These are phyloP conservation scores for Dryadomyces quercus-mongolicae DNA, from an alignment of 2,329 filamentous ascomycete species.

Conservation along the genomic window DNA sequence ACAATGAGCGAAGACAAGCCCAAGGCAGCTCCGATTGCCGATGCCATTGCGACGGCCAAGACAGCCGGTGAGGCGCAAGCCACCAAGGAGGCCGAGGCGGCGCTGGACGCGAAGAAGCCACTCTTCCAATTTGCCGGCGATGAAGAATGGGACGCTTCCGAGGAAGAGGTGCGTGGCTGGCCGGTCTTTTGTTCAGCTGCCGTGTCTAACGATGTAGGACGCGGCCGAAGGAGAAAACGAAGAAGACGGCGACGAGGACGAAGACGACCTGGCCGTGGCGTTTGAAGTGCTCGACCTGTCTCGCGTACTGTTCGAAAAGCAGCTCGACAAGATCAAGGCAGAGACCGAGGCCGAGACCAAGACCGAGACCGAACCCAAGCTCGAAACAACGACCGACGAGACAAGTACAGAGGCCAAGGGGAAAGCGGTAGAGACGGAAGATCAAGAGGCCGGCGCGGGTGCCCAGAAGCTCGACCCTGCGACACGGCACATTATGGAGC, in stretches of 20 bases:
- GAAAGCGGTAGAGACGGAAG: slow-evolving; percentile 8
- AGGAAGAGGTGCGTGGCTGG: slow-evolving; percentile 43
- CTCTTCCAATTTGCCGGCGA: slow-evolving; percentile 90
- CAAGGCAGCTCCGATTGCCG: slow-evolving; percentile 22
- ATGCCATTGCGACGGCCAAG: slow-evolving; percentile 19
- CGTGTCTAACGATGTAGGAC: background rate
- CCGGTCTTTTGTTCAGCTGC: too few relatives aligned
- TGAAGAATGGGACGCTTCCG: slow-evolving; percentile 80
- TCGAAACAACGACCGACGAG: slow-evolving; percentile 8
- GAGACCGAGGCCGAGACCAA: slow-evolving; percentile 25
- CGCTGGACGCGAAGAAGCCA: slow-evolving; percentile 49
- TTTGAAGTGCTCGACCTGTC: slow-evolving; percentile 79
- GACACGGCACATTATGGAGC: slow-evolving; percentile 59
- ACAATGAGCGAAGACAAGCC: slow-evolving; percentile 24
- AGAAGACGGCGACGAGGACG: slow-evolving; percentile 42
- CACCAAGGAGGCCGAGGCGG: slow-evolving; percentile 17
- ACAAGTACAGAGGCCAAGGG: background rate
- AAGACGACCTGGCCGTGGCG: slow-evolving; percentile 65
- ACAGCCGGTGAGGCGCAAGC: slow-evolving; percentile 20
- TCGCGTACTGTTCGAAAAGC: slow-evolving; percentile 50
- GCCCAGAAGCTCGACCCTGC: slow-evolving; percentile 17
- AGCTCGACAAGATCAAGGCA: slow-evolving; percentile 28
- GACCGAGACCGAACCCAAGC: slow-evolving; percentile 8
- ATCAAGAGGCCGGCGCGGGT: slow-evolving; percentile 15
- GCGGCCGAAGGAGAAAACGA: slow-evolving; percentile 15